Percentiles rank a stretch among this genome's conserved stretches.
Evolutionary conservation across 176 grass and related monocot genomes (phyloP).

Genomic region (Metroxylon sagu): DNA sequence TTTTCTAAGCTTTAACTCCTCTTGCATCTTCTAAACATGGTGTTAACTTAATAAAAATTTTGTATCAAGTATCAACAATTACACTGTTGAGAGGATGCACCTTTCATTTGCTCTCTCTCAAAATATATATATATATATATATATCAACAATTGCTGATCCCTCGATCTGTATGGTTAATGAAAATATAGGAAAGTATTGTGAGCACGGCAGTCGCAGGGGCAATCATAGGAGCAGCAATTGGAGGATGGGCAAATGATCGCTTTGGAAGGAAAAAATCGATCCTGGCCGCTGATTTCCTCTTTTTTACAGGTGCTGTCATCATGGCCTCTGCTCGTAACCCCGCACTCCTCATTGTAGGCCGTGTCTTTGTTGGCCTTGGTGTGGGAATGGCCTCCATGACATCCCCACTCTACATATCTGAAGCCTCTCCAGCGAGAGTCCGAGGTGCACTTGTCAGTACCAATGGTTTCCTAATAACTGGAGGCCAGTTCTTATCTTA

Average conservation of each 20-base stretch:
- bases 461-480: slow-evolving; percentile 84
- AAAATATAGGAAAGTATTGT: slow-evolving; percentile 77
- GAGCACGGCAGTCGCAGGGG: slow-evolving; percentile 94
- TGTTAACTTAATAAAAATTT: too few species aligned
- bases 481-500: slow-evolving; percentile 91
- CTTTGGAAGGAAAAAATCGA: slow-evolving; percentile 72
- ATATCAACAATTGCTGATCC: too few species aligned
- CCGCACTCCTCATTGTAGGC: slow-evolving; percentile 69
- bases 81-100: too few species aligned
- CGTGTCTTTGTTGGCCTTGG: slow-evolving; percentile 87
- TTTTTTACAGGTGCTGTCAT: slow-evolving; percentile 63
- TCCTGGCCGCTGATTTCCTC: slow-evolving; percentile 68
- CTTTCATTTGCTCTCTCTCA: background rate
- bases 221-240: slow-evolving; percentile 80
- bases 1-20: too few species aligned
- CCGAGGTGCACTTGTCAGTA: slow-evolving; percentile 83
- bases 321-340: slow-evolving; percentile 64
- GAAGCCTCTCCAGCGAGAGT: slow-evolving; percentile 94
- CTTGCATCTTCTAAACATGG: too few species aligned
- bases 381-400: slow-evolving; percentile 97
- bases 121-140: too few species aligned
- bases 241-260: slow-evolving; percentile 93
- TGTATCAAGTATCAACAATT: too few species aligned
- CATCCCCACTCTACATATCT: slow-evolving; percentile 91
- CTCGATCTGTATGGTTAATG: too few species aligned